A percentile compares a stretch with the other conserved stretches of the same genome.
Conservation (phyloP, 2,329 filamentous ascomycete species). For the Meredithiella fracta region DNA sequence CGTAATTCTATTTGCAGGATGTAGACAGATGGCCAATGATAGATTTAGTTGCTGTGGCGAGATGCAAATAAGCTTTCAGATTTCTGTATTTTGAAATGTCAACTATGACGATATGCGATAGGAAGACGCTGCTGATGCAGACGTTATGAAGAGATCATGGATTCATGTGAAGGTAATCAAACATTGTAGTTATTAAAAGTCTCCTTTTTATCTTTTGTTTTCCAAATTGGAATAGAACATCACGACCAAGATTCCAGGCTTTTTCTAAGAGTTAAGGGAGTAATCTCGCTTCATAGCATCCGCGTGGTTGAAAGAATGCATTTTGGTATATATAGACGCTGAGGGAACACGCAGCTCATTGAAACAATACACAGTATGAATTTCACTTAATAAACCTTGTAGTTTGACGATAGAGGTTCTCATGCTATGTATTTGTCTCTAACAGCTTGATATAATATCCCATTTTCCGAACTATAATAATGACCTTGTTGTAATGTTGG, state of each 20-base stretch:
- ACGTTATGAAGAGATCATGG: neutral
- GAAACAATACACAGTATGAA: neutral
- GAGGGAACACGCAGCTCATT: neutral
- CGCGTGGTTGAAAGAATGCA: neutral
- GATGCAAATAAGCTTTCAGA: neutral
- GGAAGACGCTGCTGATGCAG: neutral
- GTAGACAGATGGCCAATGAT: neutral
- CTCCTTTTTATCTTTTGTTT: no score
- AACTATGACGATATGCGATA: neutral
- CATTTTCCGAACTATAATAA: no score
- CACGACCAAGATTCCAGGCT: neutral
- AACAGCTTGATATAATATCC: no score
- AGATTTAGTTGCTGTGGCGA: slow-evolving; percentile 4
- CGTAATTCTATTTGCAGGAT: neutral
- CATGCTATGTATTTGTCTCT: neutral
- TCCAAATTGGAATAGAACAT: neutral
- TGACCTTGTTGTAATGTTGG: no score
- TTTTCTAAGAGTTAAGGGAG: neutral
- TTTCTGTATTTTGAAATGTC: neutral
- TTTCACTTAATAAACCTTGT: neutral
- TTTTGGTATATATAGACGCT: neutral
- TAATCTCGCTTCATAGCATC: neutral
- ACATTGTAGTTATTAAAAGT: no score
- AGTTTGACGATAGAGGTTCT: neutral
- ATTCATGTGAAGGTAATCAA: no score